Base-by-base conservation (phyloP, 1,284 basidiomycete genomes). In the Salmacisia buchloeana region DNA sequence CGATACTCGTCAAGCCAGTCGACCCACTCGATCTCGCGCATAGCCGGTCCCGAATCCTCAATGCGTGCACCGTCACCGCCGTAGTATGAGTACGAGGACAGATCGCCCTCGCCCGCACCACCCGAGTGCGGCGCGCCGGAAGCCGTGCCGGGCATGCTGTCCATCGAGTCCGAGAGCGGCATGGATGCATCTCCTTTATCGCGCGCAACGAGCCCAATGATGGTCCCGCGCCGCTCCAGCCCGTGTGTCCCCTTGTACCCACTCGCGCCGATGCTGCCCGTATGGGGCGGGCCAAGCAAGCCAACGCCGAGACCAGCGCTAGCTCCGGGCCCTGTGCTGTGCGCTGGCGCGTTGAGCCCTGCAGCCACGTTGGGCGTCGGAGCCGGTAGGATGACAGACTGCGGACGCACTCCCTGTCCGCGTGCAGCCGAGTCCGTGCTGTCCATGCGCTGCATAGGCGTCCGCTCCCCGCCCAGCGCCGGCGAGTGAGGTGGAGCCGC, bases 1-100 rank as follows among this genome's bases (percentile, higher is more conserved):
- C 83, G 82, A 72, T 85, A 85, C 69, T 83, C 83, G 71, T 85
- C 84, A 60, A 84, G 78, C 84, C 84, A 85, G 69, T 85, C 84
- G 33, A 85, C 83, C 84, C 84, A 85, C 68, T 85, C 84, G 61
- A 85, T 83, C 36, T 83, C 83, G 10, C 77, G 75, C 10, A 27
- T 46, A 12, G 38, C 29, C 25, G 27, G 62, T 13, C 64, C 59
- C 12, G 66, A 63, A 21, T 57, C 43, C 29, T 70, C 69, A 7
- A 18, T 18, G 15, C 18, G 18, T 6, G 23, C 15, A 43, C 41
- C 41, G 18, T 15, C 41, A 15, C 27, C 18, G 25, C 21, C 27
- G 27, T 43, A 43, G 39, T 43, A 43, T n/a, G 18, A n/a, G 39
- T 43, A 43, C 39, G 49, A 54, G 27, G 29, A 9, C 15, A 9